Conservation (phyloP, 2,329 filamentous ascomycete species). For the Tolypocladium sp. region DNA sequence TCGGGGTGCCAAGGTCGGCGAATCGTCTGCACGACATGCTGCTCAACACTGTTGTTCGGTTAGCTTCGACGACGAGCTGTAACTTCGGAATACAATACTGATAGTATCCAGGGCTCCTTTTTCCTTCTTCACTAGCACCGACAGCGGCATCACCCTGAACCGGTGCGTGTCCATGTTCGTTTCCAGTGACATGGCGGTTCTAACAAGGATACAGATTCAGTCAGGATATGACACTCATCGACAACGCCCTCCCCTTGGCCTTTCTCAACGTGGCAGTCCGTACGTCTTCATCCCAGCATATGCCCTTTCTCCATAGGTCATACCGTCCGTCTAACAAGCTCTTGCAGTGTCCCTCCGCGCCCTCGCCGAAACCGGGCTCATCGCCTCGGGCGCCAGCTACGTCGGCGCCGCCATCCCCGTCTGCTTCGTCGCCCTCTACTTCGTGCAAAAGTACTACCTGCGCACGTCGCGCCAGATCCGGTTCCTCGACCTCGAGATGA, state of each 20-base stretch:
- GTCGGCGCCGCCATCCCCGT: constrained; percentile 31
- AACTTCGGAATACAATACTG: neutral
- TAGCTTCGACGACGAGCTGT: neutral
- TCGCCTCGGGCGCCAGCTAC: constrained; percentile 14
- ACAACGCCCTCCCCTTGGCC: neutral
- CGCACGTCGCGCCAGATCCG: constrained; percentile 42
- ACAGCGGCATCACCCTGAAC: neutral
- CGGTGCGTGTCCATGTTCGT: neutral
- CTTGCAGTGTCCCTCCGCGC: constrained; percentile 9
- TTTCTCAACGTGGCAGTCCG: neutral
- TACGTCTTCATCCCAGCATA: neutral
- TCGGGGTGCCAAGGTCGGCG: neutral
- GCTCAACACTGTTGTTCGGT: neutral
- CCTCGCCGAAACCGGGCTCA: constrained; percentile 12
- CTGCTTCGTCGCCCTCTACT: constrained; percentile 28
- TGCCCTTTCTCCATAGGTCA: too few species aligned
- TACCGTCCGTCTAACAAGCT: neutral
- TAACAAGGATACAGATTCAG: neutral
- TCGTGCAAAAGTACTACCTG: constrained; percentile 40
- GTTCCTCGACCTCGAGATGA: constrained; percentile 40
- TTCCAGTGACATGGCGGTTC: neutral
- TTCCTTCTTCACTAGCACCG: neutral
- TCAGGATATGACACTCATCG: neutral
- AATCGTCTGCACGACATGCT: neutral
- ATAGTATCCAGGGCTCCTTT: neutral